These are phyloP conservation scores for Cytidiella melzeri DNA, from an alignment of 768 basidiomycete species.

Conservation along the genomic window DNA sequence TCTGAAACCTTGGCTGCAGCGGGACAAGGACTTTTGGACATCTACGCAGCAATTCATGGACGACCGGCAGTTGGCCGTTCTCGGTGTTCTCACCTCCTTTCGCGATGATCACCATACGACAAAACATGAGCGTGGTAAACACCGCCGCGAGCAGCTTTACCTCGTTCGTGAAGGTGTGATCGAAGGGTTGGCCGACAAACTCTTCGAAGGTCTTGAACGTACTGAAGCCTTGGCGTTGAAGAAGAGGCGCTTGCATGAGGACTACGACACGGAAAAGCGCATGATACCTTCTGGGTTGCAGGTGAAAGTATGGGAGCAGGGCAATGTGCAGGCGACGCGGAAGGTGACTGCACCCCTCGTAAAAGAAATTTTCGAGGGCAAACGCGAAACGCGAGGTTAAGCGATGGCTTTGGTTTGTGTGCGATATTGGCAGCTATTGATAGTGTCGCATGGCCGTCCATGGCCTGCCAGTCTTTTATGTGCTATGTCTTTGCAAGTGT, in stretches of 20 bases:
- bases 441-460: background rate
- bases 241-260: constrained; percentile 28
- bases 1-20: constrained; percentile 51
- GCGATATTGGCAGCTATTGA: too few relatives aligned
- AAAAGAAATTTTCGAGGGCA: constrained; percentile 49
- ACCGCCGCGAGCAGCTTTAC: constrained; percentile 63
- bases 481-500: too few relatives aligned
- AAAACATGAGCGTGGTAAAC: constrained; percentile 46
- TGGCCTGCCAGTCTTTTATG: too few relatives aligned
- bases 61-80: constrained; percentile 54
- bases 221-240: constrained; percentile 45
- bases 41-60: constrained; percentile 54
- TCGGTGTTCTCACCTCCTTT: constrained; percentile 80
- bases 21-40: constrained; percentile 34
- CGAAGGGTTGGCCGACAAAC: constrained; percentile 34
- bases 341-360: constrained; percentile 66
- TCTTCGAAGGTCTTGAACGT: constrained; percentile 58
- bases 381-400: too few relatives aligned
- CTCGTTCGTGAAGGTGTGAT: constrained; percentile 40
- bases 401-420: too few relatives aligned
- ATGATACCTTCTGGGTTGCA: constrained; percentile 30
- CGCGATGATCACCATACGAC: constrained; percentile 35
- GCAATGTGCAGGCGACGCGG: constrained; percentile 53
- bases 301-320: constrained; percentile 58
- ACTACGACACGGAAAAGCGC: constrained; percentile 10